phyloP scores from a whole-genome alignment of 2,329 filamentous ascomycete species.

The Calonectria fujianensis region DNA sequence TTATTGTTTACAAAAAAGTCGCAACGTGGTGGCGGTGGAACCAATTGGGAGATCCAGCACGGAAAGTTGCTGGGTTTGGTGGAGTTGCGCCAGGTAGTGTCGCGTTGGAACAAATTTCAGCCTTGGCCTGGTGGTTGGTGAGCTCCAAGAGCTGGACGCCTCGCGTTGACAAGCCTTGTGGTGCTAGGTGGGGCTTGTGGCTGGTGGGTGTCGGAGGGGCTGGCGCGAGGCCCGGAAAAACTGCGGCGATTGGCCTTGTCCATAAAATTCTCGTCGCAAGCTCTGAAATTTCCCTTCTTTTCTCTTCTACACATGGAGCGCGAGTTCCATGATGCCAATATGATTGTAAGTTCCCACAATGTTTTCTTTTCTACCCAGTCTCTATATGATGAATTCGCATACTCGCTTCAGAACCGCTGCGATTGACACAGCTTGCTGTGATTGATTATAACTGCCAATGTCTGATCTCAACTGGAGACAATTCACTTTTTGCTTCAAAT shows the following conservation, averaged over 20 bases:
- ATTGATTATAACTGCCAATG: constrained; percentile 65
- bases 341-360: constrained; percentile 61
- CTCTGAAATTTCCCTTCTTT: constrained; percentile 21
- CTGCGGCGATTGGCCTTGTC: constrained; percentile 38
- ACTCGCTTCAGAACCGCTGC: constrained; percentile 71
- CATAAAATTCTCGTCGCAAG: constrained; percentile 50
- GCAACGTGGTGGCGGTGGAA: constrained; percentile 40
- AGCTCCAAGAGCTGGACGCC: constrained; percentile 41
- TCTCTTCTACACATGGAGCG: constrained; percentile 54
- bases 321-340: constrained; percentile 58
- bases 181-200: constrained; percentile 36
- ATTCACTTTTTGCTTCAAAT: constrained; percentile 39
- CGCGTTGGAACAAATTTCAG: constrained; percentile 60
- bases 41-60: constrained; percentile 55
- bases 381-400: constrained; percentile 65
- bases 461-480: constrained; percentile 57
- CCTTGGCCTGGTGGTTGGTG: constrained; percentile 55
- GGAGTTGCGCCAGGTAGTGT: constrained; percentile 54
- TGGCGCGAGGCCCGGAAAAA: constrained; percentile 45
- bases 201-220: constrained; percentile 39
- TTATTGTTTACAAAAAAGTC: constrained; percentile 44
- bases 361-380: constrained; percentile 18
- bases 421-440: constrained; percentile 68
- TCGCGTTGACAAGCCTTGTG: constrained; percentile 40
- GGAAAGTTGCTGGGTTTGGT: constrained; percentile 51